Conservation (phyloP, 1,139 yeast species). For the Scheffersomyces segobiensis region DNA sequence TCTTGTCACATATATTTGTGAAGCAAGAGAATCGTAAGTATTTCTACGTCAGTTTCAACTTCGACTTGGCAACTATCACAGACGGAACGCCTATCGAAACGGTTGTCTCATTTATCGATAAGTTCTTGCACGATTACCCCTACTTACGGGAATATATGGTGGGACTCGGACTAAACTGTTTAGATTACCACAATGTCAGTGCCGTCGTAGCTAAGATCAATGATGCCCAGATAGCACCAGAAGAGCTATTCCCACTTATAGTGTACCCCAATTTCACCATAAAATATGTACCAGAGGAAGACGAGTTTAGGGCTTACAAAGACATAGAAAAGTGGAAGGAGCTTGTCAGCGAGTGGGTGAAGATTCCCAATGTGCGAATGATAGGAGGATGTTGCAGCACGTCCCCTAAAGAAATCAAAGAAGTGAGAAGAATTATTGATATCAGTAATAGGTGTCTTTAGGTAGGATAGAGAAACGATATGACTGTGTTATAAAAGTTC, state of each 20-base stretch:
- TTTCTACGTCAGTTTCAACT: conserved; percentile 32
- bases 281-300: conserved; percentile 35
- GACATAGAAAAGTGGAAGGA: conserved; percentile 27
- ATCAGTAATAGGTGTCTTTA: too few relatives aligned
- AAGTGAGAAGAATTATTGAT: conserved; percentile 13
- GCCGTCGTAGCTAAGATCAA: conserved; percentile 19
- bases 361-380: conserved; percentile 30
- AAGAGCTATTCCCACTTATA: conserved; percentile 26
- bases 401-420: conserved; percentile 44
- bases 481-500: background rate
- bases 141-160: conserved; percentile 17
- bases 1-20: conserved; percentile 17
- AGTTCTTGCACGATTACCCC: conserved; percentile 10
- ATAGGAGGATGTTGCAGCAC: conserved; percentile 66
- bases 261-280: conserved; percentile 64
- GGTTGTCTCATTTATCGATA: conserved; percentile 20
- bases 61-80: conserved; percentile 23
- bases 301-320: conserved; percentile 15
- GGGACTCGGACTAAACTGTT: conserved; percentile 45
- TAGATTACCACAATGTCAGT: conserved; percentile 25
- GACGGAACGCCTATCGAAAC: conserved; percentile 34
- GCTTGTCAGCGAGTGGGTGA: conserved; percentile 34
- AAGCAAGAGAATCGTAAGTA: conserved; percentile 17
- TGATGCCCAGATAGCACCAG: conserved; percentile 13
- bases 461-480: background rate